A percentile compares a stretch with the other conserved stretches of the same genome.
Evolutionary conservation across 495 filamentous ascomycete genomes (phyloP).

Genomic region (Elaphomyces granulatus): DNA sequence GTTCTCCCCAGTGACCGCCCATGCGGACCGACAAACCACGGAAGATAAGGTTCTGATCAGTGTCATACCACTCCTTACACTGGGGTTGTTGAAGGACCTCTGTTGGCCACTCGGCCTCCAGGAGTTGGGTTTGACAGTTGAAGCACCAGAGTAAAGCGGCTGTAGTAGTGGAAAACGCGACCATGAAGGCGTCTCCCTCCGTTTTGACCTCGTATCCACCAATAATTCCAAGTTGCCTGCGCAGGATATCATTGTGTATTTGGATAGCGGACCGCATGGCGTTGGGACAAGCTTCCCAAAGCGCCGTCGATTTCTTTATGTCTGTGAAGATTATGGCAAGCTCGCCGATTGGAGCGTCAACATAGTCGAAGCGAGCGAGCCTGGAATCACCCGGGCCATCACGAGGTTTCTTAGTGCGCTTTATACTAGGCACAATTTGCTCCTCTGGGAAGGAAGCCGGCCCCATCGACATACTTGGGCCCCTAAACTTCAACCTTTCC

Average conservation of each 20-base stretch:
- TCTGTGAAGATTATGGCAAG: conserved; percentile 95
- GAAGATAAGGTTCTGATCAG: conserved; percentile 81
- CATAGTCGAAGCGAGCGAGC: conserved; percentile 73
- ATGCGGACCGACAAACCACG: conserved; percentile 88
- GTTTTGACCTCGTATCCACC: conserved; percentile 99
- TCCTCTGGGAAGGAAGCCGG: conserved; percentile 59
- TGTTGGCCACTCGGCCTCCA: conserved; percentile 82
- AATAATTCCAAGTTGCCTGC: conserved; percentile 80
- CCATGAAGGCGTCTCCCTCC: conserved; percentile 99
- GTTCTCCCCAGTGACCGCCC: conserved; percentile 91
- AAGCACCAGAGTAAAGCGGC: conserved; percentile 92
- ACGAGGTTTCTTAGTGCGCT: conserved; percentile 46
- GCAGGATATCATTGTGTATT: conserved; percentile 90
- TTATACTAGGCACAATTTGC: conserved; percentile 43
- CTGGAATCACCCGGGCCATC: conserved; percentile 68
- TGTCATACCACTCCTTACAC: conserved; percentile 66
- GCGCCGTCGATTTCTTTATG: conserved; percentile 92
- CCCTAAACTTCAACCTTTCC: conserved; percentile 54
- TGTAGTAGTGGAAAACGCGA: conserved; percentile 90
- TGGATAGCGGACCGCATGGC: conserved; percentile 94
- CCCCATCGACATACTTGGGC: conserved; percentile 67
- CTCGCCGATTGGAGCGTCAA: conserved; percentile 78
- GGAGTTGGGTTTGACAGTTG: conserved; percentile 72
- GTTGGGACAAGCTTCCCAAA: conserved; percentile 93
- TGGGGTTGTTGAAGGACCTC: conserved; percentile 81